Conservation (phyloP, 176 grass and related monocot species). For the Leersia perrieri region DNA sequence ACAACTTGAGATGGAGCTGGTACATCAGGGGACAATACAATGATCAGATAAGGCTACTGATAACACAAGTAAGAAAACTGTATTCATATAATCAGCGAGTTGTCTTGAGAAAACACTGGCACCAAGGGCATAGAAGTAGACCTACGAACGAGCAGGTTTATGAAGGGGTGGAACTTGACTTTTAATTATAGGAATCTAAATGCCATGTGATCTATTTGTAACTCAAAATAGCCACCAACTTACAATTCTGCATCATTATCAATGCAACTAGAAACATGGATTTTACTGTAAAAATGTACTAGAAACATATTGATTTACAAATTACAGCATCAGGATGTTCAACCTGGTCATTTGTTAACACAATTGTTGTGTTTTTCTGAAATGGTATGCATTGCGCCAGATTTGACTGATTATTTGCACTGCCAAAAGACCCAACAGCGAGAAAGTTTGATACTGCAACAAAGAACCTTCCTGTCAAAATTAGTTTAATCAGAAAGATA, state of each 20-base stretch:
- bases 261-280: constrained; percentile 1
- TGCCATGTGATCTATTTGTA: constrained; percentile 9
- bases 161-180: not conserved
- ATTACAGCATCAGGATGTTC: constrained; percentile 19
- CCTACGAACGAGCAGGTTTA: constrained; percentile 1
- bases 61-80: not conserved
- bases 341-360: constrained; percentile 88
- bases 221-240: not conserved
- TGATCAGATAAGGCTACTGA: not conserved
- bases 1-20: not conserved
- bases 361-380: constrained; percentile 71
- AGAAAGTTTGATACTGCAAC: constrained; percentile 82
- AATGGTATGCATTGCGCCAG: constrained; percentile 81
- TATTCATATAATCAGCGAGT: not conserved
- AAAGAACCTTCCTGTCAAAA: constrained; percentile 78
- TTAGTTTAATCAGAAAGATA: constrained; percentile 64
- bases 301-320: constrained; percentile 27
- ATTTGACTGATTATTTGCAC: constrained; percentile 52
- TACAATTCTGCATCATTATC: not conserved
- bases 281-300: not conserved
- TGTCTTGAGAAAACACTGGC: not conserved
- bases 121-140: not conserved
- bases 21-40: constrained; percentile 14
- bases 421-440: constrained; percentile 60
- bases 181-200: constrained; percentile 20